These are phyloP conservation scores for Apiotrichum sp. DNA, from an alignment of 1,284 basidiomycete species.

Conservation along the genomic window DNA sequence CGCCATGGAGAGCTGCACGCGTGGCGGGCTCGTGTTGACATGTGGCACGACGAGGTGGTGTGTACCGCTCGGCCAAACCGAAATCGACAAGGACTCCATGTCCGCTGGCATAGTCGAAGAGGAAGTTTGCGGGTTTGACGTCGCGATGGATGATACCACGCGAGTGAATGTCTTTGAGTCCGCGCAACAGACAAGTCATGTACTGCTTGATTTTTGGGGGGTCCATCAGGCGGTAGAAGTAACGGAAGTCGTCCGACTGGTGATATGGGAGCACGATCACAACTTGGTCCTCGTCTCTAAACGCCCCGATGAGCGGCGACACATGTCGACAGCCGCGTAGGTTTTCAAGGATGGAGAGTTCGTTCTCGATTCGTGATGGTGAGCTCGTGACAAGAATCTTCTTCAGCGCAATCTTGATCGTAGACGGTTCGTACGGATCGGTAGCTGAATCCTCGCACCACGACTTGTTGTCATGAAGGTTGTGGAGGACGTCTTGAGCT, in stretches of 20 bases:
- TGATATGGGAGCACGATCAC: slow-evolving; percentile 94
- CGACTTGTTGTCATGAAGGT: slow-evolving; percentile 70
- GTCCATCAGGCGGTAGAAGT: slow-evolving; percentile 47
- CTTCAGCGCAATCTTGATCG: slow-evolving; percentile 84
- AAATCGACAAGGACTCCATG: slow-evolving; percentile 90
- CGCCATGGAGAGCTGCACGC: slow-evolving; percentile 61
- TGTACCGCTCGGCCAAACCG: slow-evolving; percentile 69
- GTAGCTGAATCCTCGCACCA: slow-evolving; percentile 60
- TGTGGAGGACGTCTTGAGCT: slow-evolving; percentile 71
- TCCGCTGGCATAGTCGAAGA: slow-evolving; percentile 80
- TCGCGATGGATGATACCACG: slow-evolving; percentile 90
- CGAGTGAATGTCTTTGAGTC: slow-evolving; percentile 81
- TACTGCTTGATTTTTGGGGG: slow-evolving; percentile 64
- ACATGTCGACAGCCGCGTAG: slow-evolving; percentile 68
- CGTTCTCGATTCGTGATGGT: slow-evolving; percentile 87
- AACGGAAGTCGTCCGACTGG: slow-evolving; percentile 81
- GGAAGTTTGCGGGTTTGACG: slow-evolving; percentile 97
- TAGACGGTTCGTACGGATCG: slow-evolving; percentile 1
- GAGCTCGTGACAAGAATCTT: slow-evolving; percentile 95
- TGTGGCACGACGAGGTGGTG: slow-evolving; percentile 43
- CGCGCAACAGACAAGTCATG: slow-evolving; percentile 85
- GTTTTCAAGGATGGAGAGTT: slow-evolving; percentile 86
- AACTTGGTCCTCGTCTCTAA: slow-evolving; percentile 85
- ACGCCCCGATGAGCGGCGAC: slow-evolving; percentile 90
- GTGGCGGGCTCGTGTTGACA: slow-evolving; percentile 70